Conservation (phyloP, 192 early-diverging fungal genomes). For the Pilobolus umbonatus region DNA sequence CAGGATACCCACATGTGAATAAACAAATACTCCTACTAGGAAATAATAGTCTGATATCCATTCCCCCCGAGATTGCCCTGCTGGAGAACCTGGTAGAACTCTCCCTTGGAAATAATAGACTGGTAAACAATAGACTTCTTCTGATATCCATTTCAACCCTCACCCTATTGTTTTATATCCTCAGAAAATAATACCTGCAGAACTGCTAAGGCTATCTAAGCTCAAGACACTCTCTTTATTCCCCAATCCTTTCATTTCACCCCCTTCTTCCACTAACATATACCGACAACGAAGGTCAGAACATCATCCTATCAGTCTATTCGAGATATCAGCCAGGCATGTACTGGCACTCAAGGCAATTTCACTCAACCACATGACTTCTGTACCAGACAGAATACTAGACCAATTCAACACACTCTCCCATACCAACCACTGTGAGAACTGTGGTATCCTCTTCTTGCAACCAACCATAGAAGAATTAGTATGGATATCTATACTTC, state of each 20-base stretch:
- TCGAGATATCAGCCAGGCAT: conserved; percentile 12
- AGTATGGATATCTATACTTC: conserved; percentile 14
- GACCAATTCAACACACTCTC: neutral
- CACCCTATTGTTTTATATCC: neutral
- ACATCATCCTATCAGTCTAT: conserved; percentile 5
- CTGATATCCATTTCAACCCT: neutral
- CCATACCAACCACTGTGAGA: conserved; percentile 9
- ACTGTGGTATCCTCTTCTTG: conserved; percentile 10
- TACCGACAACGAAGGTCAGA: neutral
- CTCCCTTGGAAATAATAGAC: conserved; percentile 40
- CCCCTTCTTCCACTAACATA: neutral
- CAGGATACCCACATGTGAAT: too few species aligned
- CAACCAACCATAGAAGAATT: conserved; percentile 13
- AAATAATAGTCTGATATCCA: conserved; percentile 35
- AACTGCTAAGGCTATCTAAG: conserved; percentile 36
- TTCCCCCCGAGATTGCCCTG: conserved; percentile 41
- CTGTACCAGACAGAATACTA: neutral
- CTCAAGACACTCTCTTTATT: conserved; percentile 36
- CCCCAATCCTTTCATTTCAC: conserved; percentile 38
- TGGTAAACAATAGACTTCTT: conserved; percentile 35
- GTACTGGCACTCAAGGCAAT: neutral
- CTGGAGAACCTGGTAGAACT: conserved; percentile 44
- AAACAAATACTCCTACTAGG: too few species aligned
- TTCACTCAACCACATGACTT: neutral
- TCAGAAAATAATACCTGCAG: conserved; percentile 32